Conservation (phyloP, 768 basidiomycete species). For the Pisolithus orientalis region DNA sequence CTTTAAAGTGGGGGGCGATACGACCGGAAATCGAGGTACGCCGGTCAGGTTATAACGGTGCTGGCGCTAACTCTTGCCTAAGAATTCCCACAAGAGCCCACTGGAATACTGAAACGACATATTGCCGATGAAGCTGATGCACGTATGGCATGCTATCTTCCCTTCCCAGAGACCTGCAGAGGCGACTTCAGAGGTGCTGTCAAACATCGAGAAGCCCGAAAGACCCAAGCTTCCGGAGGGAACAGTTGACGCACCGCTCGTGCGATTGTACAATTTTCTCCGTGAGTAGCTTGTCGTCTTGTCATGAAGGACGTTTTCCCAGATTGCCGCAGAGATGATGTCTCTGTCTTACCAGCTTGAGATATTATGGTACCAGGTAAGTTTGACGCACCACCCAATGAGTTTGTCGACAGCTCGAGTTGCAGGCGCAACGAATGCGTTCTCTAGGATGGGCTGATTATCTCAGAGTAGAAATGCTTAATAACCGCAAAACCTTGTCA, state of each 20-base stretch:
- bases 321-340: constrained; percentile 63
- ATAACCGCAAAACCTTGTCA: constrained; percentile 59
- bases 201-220: constrained; percentile 36
- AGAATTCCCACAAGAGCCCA: constrained; percentile 74
- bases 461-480: constrained; percentile 62
- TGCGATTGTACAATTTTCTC: constrained; percentile 82
- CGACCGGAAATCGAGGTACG: constrained; percentile 64
- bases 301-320: not conserved
- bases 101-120: constrained; percentile 54
- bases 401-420: constrained; percentile 1
- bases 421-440: constrained; percentile 64
- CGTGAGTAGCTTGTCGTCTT: constrained; percentile 45
- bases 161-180: constrained; percentile 36
- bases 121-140: constrained; percentile 70
- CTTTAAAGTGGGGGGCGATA: constrained; percentile 66
- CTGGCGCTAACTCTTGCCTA: not conserved
- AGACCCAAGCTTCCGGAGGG: constrained; percentile 48
- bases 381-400: not conserved
- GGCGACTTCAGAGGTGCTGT: constrained; percentile 33
- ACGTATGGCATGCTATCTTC: constrained; percentile 59
- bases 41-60: not conserved
- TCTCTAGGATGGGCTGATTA: constrained; percentile 84
- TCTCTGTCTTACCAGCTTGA: constrained; percentile 90
- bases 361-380: constrained; percentile 75
- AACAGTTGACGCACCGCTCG: constrained; percentile 73